Evolutionary conservation across 1,284 basidiomycete genomes (phyloP).

Genomic region (Abortiporus biennis): DNA sequence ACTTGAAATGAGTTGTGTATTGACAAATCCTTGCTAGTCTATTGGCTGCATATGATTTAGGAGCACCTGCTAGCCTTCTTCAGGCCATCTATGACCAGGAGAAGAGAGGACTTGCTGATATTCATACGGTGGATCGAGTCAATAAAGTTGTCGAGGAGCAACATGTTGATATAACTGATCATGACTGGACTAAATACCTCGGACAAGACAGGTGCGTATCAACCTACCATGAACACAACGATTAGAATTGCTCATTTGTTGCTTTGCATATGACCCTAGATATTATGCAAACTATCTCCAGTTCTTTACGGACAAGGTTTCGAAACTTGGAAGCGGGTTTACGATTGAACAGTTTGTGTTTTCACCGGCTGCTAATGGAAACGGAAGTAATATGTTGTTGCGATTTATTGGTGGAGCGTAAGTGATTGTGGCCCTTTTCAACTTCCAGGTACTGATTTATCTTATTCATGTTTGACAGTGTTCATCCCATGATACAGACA

Average conservation of each 20-base stretch:
- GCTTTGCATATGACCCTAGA: conserved; percentile 22
- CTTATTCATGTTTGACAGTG: conserved; percentile 20
- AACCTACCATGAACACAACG: not conserved
- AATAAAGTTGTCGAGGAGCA: conserved; percentile 27
- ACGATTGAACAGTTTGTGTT: conserved; percentile 53
- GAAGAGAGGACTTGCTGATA: conserved; percentile 34
- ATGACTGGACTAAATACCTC: conserved; percentile 52
- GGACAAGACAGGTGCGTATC: conserved; percentile 37
- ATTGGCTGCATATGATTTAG: conserved; percentile 61
- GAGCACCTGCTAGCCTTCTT: conserved; percentile 45
- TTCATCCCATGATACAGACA: conserved; percentile 61
- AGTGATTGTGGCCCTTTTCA: conserved; percentile 19
- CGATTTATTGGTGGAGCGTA: conserved; percentile 53
- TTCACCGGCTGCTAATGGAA: conserved; percentile 38
- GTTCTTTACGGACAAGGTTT: conserved; percentile 51
- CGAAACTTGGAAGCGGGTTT: conserved; percentile 32
- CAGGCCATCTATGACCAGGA: conserved; percentile 47
- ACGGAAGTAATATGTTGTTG: conserved; percentile 45
- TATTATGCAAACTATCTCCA: conserved; percentile 47
- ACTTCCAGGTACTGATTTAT: not conserved
- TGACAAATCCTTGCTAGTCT: conserved; percentile 28
- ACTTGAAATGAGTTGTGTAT: not conserved
- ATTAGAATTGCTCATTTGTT: not conserved
- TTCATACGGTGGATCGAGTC: conserved; percentile 33
- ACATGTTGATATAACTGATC: conserved; percentile 30